These are phyloP conservation scores for Phalaenopsis aphrodite DNA, from an alignment of 106 monocot genomes.

Conservation along the genomic window DNA sequence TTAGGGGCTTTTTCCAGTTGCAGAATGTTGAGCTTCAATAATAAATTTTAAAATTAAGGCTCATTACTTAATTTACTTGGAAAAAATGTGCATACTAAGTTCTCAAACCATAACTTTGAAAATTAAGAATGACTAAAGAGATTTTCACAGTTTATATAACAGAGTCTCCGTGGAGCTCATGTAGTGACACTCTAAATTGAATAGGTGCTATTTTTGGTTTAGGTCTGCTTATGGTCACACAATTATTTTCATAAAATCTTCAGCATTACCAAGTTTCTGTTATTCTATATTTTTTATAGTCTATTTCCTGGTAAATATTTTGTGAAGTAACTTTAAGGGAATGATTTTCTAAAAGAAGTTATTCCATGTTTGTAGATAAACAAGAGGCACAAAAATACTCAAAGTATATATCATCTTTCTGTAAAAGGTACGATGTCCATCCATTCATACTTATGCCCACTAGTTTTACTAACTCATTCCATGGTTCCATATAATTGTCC, in stretches of 20 bases:
- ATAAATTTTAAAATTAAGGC: not conserved
- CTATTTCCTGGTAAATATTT: not conserved
- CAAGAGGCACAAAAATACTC: constrained; percentile 2
- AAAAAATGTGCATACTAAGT: not conserved
- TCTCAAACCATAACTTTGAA: not conserved
- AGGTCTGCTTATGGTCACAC: not conserved
- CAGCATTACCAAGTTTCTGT: not conserved
- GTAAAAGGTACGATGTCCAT: not conserved
- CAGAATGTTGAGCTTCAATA: not conserved
- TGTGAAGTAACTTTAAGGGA: not conserved
- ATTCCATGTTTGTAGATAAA: constrained; percentile 3
- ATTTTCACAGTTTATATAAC: not conserved
- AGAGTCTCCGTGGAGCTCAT: not conserved
- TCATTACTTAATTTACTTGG: no score
- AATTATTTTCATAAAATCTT: not conserved
- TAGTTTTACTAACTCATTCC: not conserved
- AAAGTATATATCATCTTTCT: constrained; percentile 7
- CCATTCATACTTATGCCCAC: not conserved
- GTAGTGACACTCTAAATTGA: not conserved
- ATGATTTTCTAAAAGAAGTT: not conserved
- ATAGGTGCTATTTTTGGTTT: not conserved
- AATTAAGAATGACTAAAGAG: not conserved
- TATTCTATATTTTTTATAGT: not conserved
- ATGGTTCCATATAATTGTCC: not conserved
- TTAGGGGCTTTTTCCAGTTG: constrained; percentile 1